Conservation (phyloP, 495 filamentous ascomycete species). For the Aspergillus egyptiacus region DNA sequence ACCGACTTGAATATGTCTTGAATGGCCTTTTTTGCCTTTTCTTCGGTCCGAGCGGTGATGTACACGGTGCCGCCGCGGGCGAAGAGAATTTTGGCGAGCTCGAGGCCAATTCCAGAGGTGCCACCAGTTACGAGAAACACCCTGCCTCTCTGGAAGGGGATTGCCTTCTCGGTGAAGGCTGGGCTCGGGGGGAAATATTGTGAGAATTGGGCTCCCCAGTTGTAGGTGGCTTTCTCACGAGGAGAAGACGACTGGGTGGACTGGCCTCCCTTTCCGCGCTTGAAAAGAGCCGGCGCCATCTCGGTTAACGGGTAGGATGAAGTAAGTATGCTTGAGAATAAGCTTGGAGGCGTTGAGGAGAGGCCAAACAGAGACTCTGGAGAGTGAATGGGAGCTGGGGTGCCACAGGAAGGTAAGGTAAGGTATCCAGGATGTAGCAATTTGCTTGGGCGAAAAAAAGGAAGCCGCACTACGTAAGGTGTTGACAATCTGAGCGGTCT, state of each 20-base stretch:
- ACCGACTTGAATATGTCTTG: conserved; percentile 21
- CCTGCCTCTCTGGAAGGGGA: conserved; percentile 29
- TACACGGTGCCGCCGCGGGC: conserved; percentile 35
- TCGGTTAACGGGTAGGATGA: background rate
- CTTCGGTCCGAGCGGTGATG: conserved; percentile 38
- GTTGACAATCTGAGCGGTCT: too few species aligned
- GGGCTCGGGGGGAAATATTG: conserved; percentile 30
- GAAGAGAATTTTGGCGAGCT: conserved; percentile 39
- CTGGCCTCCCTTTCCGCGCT: background rate
- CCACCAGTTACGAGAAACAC: conserved; percentile 40
- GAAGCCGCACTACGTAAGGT: too few species aligned
- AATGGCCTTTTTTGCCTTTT: conserved; percentile 33
- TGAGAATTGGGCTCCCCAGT: conserved; percentile 12
- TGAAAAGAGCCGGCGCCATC: background rate
- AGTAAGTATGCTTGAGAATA: conserved; percentile 1
- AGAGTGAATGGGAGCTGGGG: background rate
- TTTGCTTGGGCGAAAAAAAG: too few species aligned
- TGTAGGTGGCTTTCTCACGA: conserved; percentile 1
- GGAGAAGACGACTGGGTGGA: background rate
- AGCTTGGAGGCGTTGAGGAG: background rate
- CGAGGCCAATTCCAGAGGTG: conserved; percentile 37
- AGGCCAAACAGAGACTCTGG: background rate
- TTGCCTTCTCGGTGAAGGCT: conserved; percentile 25
- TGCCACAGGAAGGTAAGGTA: background rate
- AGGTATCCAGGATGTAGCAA: background rate